Conservation (phyloP, 1,139 yeast species). For the Yamadazyma epiphylla region DNA sequence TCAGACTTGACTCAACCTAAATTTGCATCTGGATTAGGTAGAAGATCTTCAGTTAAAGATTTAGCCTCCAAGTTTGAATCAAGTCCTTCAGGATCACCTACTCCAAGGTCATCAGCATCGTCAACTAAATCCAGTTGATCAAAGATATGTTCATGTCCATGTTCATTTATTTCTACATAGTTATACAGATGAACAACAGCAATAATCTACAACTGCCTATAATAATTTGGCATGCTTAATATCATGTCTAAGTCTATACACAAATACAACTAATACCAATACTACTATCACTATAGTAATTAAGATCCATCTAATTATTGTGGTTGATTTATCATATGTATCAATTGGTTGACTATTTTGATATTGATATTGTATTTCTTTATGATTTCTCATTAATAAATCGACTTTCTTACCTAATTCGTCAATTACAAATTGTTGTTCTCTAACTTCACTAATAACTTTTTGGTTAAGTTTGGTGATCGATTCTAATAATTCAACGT, state of each 20-base stretch:
- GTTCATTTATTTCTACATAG: neutral
- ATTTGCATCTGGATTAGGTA: conserved; percentile 23
- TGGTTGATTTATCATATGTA: conserved; percentile 8
- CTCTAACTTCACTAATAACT: conserved; percentile 43
- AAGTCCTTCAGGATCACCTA: conserved; percentile 8
- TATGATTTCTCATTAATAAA: conserved; percentile 39
- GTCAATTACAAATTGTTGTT: conserved; percentile 35
- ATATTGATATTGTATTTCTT: conserved; percentile 34
- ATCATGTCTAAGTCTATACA: conserved; percentile 49
- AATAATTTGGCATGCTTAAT: conserved; percentile 54
- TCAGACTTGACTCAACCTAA: conserved; percentile 28
- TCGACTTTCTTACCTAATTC: conserved; percentile 38
- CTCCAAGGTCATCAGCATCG: conserved; percentile 9
- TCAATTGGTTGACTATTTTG: conserved; percentile 3
- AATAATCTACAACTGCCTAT: conserved; percentile 13
- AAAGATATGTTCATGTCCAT: too few relatives aligned
- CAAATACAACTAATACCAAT: conserved; percentile 33
- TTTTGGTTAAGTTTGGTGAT: conserved; percentile 33
- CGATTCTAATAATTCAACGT: conserved; percentile 31
- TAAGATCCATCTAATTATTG: conserved; percentile 37
- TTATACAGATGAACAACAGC: conserved; percentile 1
- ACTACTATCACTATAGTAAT: conserved; percentile 39
- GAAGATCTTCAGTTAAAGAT: conserved; percentile 35
- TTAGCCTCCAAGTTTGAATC: conserved; percentile 30
- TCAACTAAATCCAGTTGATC: conserved; percentile 7